Evolutionary conservation across 371 early-diverging fungal genomes (phyloP).

Genomic region (Rhizopus arrhizus): DNA sequence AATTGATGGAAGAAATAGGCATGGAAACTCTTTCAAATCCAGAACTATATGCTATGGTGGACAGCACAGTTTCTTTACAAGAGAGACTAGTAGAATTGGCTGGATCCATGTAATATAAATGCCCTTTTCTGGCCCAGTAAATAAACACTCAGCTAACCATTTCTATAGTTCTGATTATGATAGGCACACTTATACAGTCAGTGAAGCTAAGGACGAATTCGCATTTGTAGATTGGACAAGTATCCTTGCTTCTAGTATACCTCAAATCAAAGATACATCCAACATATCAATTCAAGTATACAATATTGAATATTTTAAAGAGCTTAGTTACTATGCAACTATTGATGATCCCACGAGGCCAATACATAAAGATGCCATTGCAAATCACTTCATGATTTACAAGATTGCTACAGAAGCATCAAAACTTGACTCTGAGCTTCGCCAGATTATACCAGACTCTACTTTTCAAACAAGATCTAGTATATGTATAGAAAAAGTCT

Average conservation of each 20-base stretch:
- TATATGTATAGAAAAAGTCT: slow-evolving; percentile 48
- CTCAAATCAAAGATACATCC: slow-evolving; percentile 29
- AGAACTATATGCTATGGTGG: slow-evolving; percentile 32
- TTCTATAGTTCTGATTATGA: background rate
- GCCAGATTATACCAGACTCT: slow-evolving; percentile 31
- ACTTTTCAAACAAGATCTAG: slow-evolving; percentile 36
- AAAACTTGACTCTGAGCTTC: slow-evolving; percentile 42
- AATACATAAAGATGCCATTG: slow-evolving; percentile 32
- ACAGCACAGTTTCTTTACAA: slow-evolving; percentile 55
- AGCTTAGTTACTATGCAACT: slow-evolving; percentile 21
- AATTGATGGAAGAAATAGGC: background rate
- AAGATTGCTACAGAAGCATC: slow-evolving; percentile 25
- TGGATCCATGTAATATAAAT: slow-evolving; percentile 18
- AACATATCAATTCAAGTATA: slow-evolving; percentile 27
- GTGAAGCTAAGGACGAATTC: slow-evolving; percentile 22
- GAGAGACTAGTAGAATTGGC: slow-evolving; percentile 27
- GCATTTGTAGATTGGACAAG: slow-evolving; percentile 45
- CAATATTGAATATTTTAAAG: slow-evolving; percentile 24
- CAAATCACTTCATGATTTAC: slow-evolving; percentile 35
- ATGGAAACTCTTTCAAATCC: slow-evolving; percentile 15
- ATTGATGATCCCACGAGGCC: slow-evolving; percentile 18
- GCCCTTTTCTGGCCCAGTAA: background rate
- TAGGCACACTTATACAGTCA: slow-evolving; percentile 23
- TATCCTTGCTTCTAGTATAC: slow-evolving; percentile 22
- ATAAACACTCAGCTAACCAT: background rate